phyloP scores from a whole-genome alignment of 148 eudicot genomes.

The Camellia japonica region DNA sequence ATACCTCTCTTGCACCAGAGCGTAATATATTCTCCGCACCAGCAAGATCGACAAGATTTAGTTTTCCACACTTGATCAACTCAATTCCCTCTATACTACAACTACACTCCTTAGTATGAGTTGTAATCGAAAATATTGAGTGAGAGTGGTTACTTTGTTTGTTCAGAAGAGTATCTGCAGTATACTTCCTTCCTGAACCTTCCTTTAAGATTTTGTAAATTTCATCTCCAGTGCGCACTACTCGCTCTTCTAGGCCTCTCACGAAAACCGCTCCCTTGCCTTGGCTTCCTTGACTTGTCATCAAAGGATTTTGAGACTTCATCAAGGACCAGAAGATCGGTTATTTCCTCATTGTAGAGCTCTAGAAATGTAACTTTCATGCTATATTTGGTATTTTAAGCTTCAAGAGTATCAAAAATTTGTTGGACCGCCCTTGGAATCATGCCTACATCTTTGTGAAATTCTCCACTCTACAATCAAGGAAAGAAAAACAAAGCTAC shows the following conservation, averaged over 20 bases:
- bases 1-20: no score
- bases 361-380: conserved; percentile 41
- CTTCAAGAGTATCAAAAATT: conserved; percentile 34
- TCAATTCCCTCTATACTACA: conserved; percentile 32
- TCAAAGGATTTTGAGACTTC: conserved; percentile 23
- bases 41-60: no score
- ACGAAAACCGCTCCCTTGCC: conserved; percentile 40
- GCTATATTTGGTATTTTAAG: conserved; percentile 32
- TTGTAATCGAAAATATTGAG: conserved; percentile 41
- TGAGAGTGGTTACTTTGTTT: conserved; percentile 47
- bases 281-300: conserved; percentile 30
- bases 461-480: no score
- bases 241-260: conserved; percentile 38
- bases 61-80: conserved; percentile 34
- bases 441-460: no score
- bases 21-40: no score
- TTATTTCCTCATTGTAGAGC: conserved; percentile 31
- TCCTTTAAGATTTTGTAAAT: conserved; percentile 28
- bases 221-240: conserved; percentile 29
- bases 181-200: conserved; percentile 31
- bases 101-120: conserved; percentile 29
- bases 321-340: conserved; percentile 16
- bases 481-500: no score
- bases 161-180: conserved; percentile 35
- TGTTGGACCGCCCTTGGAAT: conserved; percentile 12